Evolutionary conservation across 257 asterid genomes (phyloP).

Genomic region (Salvia hispanica): DNA sequence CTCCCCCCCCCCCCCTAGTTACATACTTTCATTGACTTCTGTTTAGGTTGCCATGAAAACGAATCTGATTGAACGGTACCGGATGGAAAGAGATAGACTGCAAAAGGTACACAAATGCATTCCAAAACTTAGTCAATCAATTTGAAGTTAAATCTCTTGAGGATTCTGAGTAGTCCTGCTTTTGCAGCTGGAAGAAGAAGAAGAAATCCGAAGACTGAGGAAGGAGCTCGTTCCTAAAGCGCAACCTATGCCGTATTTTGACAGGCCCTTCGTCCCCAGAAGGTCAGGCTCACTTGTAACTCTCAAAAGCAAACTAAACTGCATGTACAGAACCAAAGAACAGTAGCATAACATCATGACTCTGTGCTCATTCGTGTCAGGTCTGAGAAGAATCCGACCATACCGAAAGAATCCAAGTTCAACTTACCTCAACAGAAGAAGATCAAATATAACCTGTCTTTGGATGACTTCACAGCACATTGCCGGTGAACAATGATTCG

Average conservation of each 20-base stretch:
- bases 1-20: too few relatives aligned
- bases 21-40: conserved; percentile 5
- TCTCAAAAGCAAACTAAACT: too few relatives aligned
- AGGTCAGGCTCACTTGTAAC: conserved; percentile 37
- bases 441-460: conserved; percentile 54
- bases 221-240: conserved; percentile 83
- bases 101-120: conserved; percentile 52
- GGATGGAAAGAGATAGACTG: conserved; percentile 62
- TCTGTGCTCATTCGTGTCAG: too few relatives aligned
- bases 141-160: too few relatives aligned
- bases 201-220: conserved; percentile 67
- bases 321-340: too few relatives aligned
- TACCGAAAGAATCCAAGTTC: conserved; percentile 77
- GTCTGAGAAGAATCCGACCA: conserved; percentile 62
- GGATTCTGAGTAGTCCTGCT: background rate
- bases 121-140: background rate
- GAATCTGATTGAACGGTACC: conserved; percentile 57
- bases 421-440: conserved; percentile 66
- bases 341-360: too few relatives aligned
- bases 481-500: conserved; percentile 27
- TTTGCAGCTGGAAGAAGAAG: conserved; percentile 74
- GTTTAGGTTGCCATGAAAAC: conserved; percentile 63
- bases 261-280: conserved; percentile 69
- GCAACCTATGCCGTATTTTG: conserved; percentile 81
- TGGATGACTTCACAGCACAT: conserved; percentile 40